Evolutionary conservation across 306 rosid genomes (phyloP), one percentile per base, ranked within the genome.

Genomic region (Pachyrhizus erosus): DNA sequence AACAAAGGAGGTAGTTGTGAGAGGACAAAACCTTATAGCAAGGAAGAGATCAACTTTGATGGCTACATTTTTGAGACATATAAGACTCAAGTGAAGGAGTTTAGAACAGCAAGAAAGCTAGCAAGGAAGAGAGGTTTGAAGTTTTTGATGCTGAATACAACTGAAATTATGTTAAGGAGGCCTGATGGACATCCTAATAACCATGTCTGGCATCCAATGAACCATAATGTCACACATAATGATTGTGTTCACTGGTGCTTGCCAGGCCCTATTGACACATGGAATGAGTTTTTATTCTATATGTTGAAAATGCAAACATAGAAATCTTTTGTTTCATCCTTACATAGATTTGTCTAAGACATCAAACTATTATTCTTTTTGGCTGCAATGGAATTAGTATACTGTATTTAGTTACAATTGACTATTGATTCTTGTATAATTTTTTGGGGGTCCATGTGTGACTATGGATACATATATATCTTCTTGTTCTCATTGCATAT

Each of bases 181-280:
- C 96, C 97, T 48, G 97, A 94, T 87, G 98, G 92, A 57, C 98
- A 94, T 80, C 98, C 98, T 1, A 90, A 91, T 34, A 81, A 64
- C 17, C 37, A 73, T 73, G 88, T 73, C 66, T 83, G 84, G 15
- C 87, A 65, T 55, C 67, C 90, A 0, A 82, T 40, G 39, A 80
- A 62, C 1, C 64, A 82, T 64, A 90, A 87, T 77, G 23, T 24
- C 75, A 85, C 79, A 1, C 0, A 79, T 0, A 92, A 87, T 8
- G 98, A 95, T 79, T 95, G 99, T 70, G 98, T 93, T 80, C 98
- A 93, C 61, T 95, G 99, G 99, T 95, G 98, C 48, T 70, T 91
- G 84, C 97, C 97, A 0, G 99, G 98, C 3, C 97, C 97, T 54
- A 52, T 93, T 87, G 99, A 95, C 71, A 87, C 94, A 2, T 95